These are phyloP conservation scores for Hymenoscyphus scutula DNA, from an alignment of 2,329 filamentous ascomycete genomes.

Conservation along the genomic window DNA sequence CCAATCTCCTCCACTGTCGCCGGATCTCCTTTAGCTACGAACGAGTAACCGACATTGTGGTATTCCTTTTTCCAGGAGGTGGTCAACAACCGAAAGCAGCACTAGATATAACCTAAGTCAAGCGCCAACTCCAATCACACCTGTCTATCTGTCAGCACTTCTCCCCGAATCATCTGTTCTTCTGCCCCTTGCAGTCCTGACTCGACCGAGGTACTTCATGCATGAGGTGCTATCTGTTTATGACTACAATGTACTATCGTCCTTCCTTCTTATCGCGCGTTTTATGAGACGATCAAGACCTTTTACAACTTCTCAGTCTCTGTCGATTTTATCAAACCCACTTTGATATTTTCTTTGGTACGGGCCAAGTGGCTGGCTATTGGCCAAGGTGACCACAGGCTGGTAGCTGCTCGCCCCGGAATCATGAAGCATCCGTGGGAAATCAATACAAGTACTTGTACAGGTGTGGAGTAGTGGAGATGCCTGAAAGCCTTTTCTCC, in stretches of 20 bases:
- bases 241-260: too few relatives aligned
- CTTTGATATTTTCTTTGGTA: not conserved
- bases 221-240: too few relatives aligned
- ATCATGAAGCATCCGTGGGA: not conserved
- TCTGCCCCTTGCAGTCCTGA: too few relatives aligned
- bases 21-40: not conserved
- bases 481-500: not conserved
- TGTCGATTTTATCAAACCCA: conserved; percentile 1
- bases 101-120: too few relatives aligned
- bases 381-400: not conserved
- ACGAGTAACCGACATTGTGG: not conserved
- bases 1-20: not conserved
- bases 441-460: conserved; percentile 1
- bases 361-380: not conserved
- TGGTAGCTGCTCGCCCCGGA: not conserved
- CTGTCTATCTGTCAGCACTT: too few relatives aligned
- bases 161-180: too few relatives aligned
- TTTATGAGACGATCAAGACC: too few relatives aligned
- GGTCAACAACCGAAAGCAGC: too few relatives aligned
- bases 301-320: not conserved
- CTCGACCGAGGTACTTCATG: too few relatives aligned
- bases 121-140: too few relatives aligned
- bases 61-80: not conserved
- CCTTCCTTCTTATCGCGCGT: too few relatives aligned
- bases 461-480: not conserved